phyloP scores from a whole-genome alignment of 345 rosid species.

The Aquilaria sinensis region DNA sequence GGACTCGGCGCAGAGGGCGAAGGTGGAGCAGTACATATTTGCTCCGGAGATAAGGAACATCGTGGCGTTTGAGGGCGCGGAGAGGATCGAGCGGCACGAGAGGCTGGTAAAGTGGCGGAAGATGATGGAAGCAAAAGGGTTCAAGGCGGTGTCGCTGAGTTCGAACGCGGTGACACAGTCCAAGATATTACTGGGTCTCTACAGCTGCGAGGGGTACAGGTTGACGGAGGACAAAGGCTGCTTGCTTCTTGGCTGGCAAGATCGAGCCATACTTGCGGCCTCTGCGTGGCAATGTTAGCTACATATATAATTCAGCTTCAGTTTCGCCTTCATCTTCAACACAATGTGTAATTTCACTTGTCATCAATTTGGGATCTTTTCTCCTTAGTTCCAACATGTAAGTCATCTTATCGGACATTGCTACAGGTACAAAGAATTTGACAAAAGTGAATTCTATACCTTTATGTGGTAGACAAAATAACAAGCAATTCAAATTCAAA shows the following conservation, averaged over 20 bases:
- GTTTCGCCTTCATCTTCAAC: too few species aligned
- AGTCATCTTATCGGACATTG: too few species aligned
- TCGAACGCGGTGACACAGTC: conserved; percentile 66
- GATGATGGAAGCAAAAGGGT: conserved; percentile 61
- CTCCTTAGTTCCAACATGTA: too few species aligned
- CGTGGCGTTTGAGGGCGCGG: conserved; percentile 54
- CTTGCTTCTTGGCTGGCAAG: conserved; percentile 69
- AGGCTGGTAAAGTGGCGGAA: conserved; percentile 67
- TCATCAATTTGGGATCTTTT: too few species aligned
- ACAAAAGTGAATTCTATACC: too few species aligned
- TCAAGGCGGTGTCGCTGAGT: conserved; percentile 46
- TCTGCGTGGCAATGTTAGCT: conserved; percentile 50
- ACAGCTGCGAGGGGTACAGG: conserved; percentile 60
- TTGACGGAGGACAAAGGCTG: conserved; percentile 69
- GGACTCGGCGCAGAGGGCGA: conserved; percentile 51
- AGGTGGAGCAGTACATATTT: conserved; percentile 59
- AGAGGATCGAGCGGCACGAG: conserved; percentile 56
- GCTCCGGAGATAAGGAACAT: conserved; percentile 60
- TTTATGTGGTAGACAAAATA: too few species aligned
- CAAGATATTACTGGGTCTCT: conserved; percentile 47
- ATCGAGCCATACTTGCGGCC: conserved; percentile 51
- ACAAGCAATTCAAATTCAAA: too few species aligned
- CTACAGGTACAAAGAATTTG: too few species aligned
- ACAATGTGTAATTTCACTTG: too few species aligned
- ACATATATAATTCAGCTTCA: too few species aligned